These are phyloP conservation scores for Sedum album DNA, from an alignment of 164 flowering plant genomes.

Conservation along the genomic window DNA sequence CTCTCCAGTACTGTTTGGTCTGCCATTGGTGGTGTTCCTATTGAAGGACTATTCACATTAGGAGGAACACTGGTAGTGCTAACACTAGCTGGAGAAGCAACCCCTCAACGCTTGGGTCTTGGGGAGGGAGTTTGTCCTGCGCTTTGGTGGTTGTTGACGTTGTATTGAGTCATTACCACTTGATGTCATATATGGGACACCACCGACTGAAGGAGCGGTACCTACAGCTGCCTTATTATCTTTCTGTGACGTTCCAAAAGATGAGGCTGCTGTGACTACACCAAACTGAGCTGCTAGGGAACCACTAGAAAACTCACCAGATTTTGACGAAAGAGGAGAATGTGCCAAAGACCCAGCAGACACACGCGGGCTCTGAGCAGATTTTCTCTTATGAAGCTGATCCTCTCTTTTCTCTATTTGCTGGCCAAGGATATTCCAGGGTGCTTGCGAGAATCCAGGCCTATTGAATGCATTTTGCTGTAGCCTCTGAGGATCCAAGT, in stretches of 20 bases:
- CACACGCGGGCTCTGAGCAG: conserved; percentile 67
- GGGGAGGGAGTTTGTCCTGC: conserved; percentile 71
- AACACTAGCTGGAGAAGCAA: conserved; percentile 85
- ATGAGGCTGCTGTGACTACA: conserved; percentile 27
- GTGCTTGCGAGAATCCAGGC: conserved; percentile 42
- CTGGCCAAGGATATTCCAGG: conserved; percentile 58
- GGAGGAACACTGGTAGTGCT: conserved; percentile 48
- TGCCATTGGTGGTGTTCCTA: conserved; percentile 47
- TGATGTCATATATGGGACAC: conserved; percentile 55
- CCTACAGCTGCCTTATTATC: conserved; percentile 32
- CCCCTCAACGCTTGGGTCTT: conserved; percentile 60
- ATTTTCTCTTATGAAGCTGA: conserved; percentile 54
- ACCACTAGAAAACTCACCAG: conserved; percentile 84
- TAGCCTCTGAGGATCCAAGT: conserved; percentile 42
- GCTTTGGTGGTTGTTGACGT: conserved; percentile 53
- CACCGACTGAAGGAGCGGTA: conserved; percentile 43
- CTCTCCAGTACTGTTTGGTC: conserved; percentile 59
- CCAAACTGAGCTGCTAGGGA: conserved; percentile 65
- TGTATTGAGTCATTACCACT: conserved; percentile 54
- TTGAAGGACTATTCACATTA: conserved; percentile 71
- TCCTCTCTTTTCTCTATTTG: conserved; percentile 73
- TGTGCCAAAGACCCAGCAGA: conserved; percentile 60
- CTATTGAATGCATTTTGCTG: conserved; percentile 46
- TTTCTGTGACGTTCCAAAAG: conserved; percentile 41
- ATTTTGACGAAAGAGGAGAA: conserved; percentile 76